Conservation (phyloP, 768 basidiomycete species). For the Hebeloma cylindrosporum region DNA sequence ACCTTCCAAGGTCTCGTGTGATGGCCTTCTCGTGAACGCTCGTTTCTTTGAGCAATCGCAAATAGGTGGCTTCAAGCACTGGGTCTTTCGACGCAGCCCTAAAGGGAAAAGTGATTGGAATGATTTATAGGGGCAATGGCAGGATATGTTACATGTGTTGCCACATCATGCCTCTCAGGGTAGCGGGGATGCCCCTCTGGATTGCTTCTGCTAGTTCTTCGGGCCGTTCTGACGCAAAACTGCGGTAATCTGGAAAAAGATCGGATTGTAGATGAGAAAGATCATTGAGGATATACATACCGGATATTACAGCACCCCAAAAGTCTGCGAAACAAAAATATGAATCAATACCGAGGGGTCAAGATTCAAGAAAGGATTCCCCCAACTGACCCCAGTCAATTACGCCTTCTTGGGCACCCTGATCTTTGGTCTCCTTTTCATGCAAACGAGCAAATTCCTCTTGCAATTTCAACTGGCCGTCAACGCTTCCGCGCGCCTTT, state of each 20-base stretch:
- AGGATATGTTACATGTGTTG: conserved; percentile 72
- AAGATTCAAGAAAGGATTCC: too few relatives aligned
- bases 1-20: conserved; percentile 87
- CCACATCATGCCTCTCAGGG: conserved; percentile 94
- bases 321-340: conserved; percentile 55
- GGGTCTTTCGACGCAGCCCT: conserved; percentile 94
- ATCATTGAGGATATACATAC: conserved; percentile 32
- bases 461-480: conserved; percentile 70
- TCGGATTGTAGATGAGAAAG: not conserved
- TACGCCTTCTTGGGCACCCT: conserved; percentile 37
- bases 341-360: not conserved
- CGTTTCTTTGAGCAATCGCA: conserved; percentile 74
- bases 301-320: conserved; percentile 93
- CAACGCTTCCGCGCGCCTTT: conserved; percentile 48
- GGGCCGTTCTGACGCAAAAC: conserved; percentile 76
- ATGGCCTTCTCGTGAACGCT: conserved; percentile 96
- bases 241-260: conserved; percentile 70
- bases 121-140: conserved; percentile 8
- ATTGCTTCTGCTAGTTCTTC: conserved; percentile 86
- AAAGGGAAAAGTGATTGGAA: conserved; percentile 2
- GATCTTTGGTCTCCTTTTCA: conserved; percentile 45
- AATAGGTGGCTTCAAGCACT: conserved; percentile 80
- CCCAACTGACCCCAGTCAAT: conserved; percentile 86
- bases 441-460: conserved; percentile 75
- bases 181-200: conserved; percentile 85